Conservation (phyloP, 345 rosid species). For the Bruguiera gymnorhiza region DNA sequence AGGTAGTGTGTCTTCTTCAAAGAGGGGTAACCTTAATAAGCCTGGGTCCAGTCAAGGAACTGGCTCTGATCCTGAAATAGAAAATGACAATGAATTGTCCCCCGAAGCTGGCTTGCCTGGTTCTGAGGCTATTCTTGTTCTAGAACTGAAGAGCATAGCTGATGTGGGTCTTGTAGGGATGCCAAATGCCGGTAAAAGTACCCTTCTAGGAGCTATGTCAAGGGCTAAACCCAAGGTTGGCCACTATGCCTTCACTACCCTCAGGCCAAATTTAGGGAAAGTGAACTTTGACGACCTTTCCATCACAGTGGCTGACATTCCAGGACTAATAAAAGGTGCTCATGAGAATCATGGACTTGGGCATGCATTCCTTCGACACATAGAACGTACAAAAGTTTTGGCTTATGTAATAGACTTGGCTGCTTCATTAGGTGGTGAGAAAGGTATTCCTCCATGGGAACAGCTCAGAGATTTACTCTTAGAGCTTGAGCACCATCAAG, state of each 20-base stretch:
- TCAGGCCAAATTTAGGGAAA: slow-evolving; percentile 85
- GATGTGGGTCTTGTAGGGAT: slow-evolving; percentile 97
- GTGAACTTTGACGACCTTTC: slow-evolving; percentile 71
- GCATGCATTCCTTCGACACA: slow-evolving; percentile 84
- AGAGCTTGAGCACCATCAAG: slow-evolving; percentile 85
- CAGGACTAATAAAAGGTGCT: slow-evolving; percentile 90
- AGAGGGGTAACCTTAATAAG: slow-evolving; percentile 35
- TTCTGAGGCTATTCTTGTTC: slow-evolving; percentile 53
- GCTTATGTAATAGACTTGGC: slow-evolving; percentile 90
- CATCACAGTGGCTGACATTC: slow-evolving; percentile 89
- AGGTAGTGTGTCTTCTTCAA: slow-evolving; percentile 52
- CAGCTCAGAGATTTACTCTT: slow-evolving; percentile 67
- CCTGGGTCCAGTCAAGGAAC: slow-evolving; percentile 7
- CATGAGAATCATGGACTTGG: slow-evolving; percentile 85
- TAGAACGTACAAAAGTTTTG: slow-evolving; percentile 88
- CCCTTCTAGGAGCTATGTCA: slow-evolving; percentile 81
- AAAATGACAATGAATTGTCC: slow-evolving; percentile 32
- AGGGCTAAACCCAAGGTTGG: slow-evolving; percentile 83
- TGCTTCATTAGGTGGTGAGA: slow-evolving; percentile 61
- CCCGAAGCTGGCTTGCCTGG: slow-evolving; percentile 56
- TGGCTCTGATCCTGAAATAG: slow-evolving; percentile 23
- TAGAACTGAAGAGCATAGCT: slow-evolving; percentile 92
- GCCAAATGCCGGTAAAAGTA: slow-evolving; percentile 97
- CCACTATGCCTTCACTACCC: slow-evolving; percentile 84
- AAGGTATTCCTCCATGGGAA: slow-evolving; percentile 80